Base-by-base conservation (phyloP, 495 filamentous ascomycete genomes). In the Xylaria bambusicola region DNA sequence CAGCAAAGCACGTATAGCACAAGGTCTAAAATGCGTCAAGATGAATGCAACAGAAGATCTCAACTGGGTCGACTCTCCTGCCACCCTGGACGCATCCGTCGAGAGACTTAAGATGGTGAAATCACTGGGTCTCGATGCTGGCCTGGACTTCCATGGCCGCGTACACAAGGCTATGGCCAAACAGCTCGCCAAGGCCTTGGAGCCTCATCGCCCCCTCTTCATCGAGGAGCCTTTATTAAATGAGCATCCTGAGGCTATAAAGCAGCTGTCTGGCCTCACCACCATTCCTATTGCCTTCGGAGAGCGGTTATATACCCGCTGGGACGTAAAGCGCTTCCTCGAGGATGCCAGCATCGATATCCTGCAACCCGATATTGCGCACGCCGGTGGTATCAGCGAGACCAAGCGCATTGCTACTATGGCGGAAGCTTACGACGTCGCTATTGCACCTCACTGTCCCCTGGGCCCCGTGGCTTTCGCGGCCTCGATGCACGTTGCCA, bases 41-140 rank as follows among this genome's bases (percentile, higher is more conserved):
- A 92, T 92, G 88, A 92, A 92, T 63, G 88, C 84, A 13, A 91
- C 88, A 8, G 87, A 86, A 69, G 88, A 89, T 60, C 71, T 91
- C 41, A 85, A 86, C 63, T 92, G 88, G 88, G 77, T 91, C 3
- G 88, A 92, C 68, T 87, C 86, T 4, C 88, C 88, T 6, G 70
- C 76, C n/a, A 78, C 73, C 1, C 72, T 91, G 3, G 76, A 87
- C 24, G 72, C 80, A 5, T 82, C 79, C 60, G 82, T 91, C 6
- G 85, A 90, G 60, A 76, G 88, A 42, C 69, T 91, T n/a, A 85
- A 85, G 61, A 75, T 77, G 15, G 86, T 91, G 31, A 90, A 89
- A 67, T 78, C 82, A 0, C 67, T 87, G 3, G 87, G 88, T 6
- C 75, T 91, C 63, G 87, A 90, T 49, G 87, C 77, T 12, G 88